Percentiles rank a stretch among this genome's conserved stretches.
These are phyloP conservation scores for Fragilaria radians DNA, from an alignment of 108 stramenopile species.

Conservation along the genomic window DNA sequence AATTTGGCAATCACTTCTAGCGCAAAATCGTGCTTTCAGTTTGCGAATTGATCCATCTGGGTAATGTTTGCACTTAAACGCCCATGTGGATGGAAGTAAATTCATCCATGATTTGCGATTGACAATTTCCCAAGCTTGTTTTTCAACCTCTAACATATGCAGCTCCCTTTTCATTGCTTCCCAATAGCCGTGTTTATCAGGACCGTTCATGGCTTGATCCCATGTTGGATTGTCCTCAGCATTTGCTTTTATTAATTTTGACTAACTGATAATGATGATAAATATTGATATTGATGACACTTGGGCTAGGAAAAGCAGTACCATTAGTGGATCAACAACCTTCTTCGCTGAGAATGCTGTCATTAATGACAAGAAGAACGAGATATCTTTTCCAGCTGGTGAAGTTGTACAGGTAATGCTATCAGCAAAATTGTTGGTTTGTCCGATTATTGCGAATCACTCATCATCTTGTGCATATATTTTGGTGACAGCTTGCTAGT, in stretches of 20 bases:
- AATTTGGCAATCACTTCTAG: slow-evolving; percentile 25
- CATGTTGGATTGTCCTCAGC: slow-evolving; percentile 28
- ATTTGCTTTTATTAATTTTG: slow-evolving; percentile 26
- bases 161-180: slow-evolving; percentile 24
- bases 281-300: no score
- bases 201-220: slow-evolving; percentile 29
- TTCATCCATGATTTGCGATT: slow-evolving; percentile 9
- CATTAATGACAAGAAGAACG: no score
- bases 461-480: no score
- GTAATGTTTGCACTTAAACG: slow-evolving; percentile 16
- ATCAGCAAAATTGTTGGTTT: no score
- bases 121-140: slow-evolving; percentile 20
- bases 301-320: no score
- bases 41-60: slow-evolving; percentile 19
- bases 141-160: slow-evolving; percentile 7
- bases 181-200: slow-evolving; percentile 21
- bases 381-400: no score
- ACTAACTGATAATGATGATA: no score
- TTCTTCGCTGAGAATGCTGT: no score
- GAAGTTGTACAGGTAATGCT: no score
- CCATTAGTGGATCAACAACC: no score
- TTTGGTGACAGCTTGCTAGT: no score
- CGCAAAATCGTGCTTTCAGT: slow-evolving; percentile 33
- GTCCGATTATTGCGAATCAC: no score
- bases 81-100: slow-evolving; percentile 19